These are phyloP conservation scores for Diaporthe vexans DNA, from an alignment of 2,329 filamentous ascomycete species.

Conservation along the genomic window DNA sequence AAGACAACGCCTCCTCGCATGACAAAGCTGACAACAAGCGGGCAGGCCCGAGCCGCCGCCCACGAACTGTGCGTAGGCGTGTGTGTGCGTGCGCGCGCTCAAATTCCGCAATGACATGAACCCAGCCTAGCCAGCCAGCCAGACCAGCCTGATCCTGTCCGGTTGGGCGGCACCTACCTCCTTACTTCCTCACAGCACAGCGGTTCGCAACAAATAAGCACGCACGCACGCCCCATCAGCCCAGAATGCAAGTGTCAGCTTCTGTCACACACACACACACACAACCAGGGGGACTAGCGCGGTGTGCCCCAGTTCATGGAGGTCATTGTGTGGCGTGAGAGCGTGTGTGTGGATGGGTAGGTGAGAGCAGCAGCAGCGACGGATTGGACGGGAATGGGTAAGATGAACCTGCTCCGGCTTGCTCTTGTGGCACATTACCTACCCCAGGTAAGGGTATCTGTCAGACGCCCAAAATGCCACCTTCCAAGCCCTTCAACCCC, in stretches of 20 bases:
- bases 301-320: background rate
- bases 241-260: constrained; percentile 16
- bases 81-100: background rate
- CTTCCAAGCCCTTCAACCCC: background rate
- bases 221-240: background rate
- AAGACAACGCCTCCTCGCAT: background rate
- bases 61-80: background rate
- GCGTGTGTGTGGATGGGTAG: background rate
- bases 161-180: background rate
- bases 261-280: constrained; percentile 1
- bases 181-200: background rate
- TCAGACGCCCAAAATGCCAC: constrained; percentile 13
- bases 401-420: background rate
- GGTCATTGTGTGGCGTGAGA: background rate
- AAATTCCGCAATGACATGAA: background rate
- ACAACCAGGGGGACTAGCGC: constrained; percentile 1
- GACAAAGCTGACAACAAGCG: constrained; percentile 13
- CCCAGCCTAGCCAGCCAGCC: background rate
- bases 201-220: constrained; percentile 16
- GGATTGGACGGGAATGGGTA: too few relatives aligned
- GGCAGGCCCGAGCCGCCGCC: constrained; percentile 29
- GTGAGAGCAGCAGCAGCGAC: too few relatives aligned
- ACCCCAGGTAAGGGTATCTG: background rate
- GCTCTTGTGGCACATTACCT: background rate
- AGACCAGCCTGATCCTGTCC: background rate